Evolutionary conservation across 148 eudicot species (phyloP).

Genomic region (Cornus suecica): DNA sequence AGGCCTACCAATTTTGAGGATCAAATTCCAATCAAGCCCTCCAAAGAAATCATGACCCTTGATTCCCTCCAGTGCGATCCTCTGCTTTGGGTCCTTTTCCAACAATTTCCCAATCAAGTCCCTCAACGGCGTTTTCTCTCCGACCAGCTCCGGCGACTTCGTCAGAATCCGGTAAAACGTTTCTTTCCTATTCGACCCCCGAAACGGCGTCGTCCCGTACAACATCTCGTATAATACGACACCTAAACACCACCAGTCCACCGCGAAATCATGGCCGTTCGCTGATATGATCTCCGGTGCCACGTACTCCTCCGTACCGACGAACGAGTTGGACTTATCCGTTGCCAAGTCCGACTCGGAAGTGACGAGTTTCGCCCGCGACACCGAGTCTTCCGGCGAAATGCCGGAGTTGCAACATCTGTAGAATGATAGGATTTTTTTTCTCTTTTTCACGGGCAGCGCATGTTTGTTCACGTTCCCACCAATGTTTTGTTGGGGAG

Average conservation of each 20-base stretch:
- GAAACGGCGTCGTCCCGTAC: constrained; percentile 78
- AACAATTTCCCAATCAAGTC: constrained; percentile 60
- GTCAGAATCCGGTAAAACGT: constrained; percentile 56
- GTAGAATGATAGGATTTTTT: not conserved
- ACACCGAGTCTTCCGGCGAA: constrained; percentile 32
- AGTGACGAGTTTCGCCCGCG: constrained; percentile 3
- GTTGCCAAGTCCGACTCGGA: constrained; percentile 35
- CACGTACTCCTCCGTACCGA: constrained; percentile 93
- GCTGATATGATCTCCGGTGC: constrained; percentile 73
- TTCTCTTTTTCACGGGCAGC: constrained; percentile 22
- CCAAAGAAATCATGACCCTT: constrained; percentile 71
- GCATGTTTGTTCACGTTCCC: constrained; percentile 13
- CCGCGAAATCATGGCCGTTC: constrained; percentile 70
- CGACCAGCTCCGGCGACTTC: constrained; percentile 54
- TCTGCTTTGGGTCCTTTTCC: constrained; percentile 55
- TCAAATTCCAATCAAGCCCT: constrained; percentile 61
- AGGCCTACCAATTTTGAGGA: constrained; percentile 52
- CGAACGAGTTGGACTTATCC: constrained; percentile 81
- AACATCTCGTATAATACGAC: constrained; percentile 75
- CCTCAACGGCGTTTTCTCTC: constrained; percentile 78
- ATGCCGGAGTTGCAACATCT: constrained; percentile 46
- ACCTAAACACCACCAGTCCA: constrained; percentile 85
- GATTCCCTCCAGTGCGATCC: constrained; percentile 57
- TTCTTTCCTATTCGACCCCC: constrained; percentile 64
- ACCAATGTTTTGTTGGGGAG: constrained; percentile 22